Percentiles rank a stretch among this genome's conserved stretches.
Conservation (phyloP, 305 asterid genomes). For the Solanum hybrid region DNA sequence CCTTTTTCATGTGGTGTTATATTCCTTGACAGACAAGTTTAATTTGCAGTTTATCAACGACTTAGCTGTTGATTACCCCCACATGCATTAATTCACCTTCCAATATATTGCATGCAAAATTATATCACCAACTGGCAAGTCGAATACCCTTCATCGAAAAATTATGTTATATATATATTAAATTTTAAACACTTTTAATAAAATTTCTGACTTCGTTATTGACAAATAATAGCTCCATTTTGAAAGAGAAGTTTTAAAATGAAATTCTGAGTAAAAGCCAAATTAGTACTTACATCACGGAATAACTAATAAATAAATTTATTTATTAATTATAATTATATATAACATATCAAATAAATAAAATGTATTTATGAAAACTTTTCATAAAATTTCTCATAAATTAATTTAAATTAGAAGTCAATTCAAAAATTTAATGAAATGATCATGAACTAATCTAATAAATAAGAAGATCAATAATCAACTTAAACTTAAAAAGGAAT, state of each 20-base stretch:
- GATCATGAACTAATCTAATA: background rate
- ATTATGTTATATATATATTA: no score
- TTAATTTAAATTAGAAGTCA: background rate
- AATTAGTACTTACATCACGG: background rate
- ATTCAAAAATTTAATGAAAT: background rate
- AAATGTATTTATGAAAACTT: background rate
- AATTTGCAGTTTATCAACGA: slow-evolving; percentile 14
- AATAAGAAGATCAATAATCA: background rate
- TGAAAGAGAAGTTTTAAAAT: background rate
- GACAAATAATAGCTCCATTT: background rate
- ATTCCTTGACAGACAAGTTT: slow-evolving; percentile 25
- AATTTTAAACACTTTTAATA: accelerated
- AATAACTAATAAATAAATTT: background rate
- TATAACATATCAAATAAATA: no score
- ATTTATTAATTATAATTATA: no score
- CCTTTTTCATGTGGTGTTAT: slow-evolving; percentile 13
- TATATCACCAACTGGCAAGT: background rate
- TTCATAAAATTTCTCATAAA: no score
- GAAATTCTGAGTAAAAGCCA: background rate
- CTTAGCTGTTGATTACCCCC: background rate
- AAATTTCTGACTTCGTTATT: no score
- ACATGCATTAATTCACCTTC: background rate
- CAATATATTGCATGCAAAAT: background rate
- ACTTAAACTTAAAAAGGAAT: background rate
- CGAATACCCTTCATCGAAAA: no score